Percentiles rank a stretch among this genome's conserved stretches.
Conservation (phyloP, 2,329 filamentous ascomycete species). For the Blumeriella jaapii region DNA sequence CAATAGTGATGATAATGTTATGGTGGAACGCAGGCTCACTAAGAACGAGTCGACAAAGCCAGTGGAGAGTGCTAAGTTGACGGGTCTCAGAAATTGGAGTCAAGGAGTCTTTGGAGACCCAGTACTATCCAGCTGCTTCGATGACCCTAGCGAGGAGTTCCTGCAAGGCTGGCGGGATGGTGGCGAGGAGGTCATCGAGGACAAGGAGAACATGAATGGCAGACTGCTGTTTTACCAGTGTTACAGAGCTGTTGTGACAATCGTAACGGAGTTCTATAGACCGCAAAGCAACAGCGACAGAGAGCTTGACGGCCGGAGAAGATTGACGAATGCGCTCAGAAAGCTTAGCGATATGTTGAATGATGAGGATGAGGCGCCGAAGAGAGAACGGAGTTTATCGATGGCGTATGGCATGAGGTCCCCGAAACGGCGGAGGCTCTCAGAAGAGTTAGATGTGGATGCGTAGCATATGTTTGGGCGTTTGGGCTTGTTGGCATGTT, state of each 20-base stretch:
- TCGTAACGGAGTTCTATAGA: conserved; percentile 45
- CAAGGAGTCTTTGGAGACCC: conserved; percentile 49
- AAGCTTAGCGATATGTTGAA: conserved; percentile 31
- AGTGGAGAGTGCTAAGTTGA: conserved; percentile 26
- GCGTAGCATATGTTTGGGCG: conserved; percentile 12
- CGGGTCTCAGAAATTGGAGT: conserved; percentile 46
- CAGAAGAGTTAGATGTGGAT: conserved; percentile 5
- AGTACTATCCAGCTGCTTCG: conserved; percentile 39
- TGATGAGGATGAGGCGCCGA: conserved; percentile 11
- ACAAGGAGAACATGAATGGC: conserved; percentile 32
- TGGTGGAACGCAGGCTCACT: conserved; percentile 28
- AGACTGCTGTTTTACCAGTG: conserved; percentile 45
- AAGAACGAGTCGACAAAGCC: conserved; percentile 6
- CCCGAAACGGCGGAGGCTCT: conserved; percentile 17
- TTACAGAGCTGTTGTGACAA: conserved; percentile 41
- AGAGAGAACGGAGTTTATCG: conserved; percentile 18
- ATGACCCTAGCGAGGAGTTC: conserved; percentile 34
- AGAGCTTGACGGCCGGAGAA: conserved; percentile 42
- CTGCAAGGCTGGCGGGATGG: conserved; percentile 32
- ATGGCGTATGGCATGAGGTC: neutral
- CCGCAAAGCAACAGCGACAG: conserved; percentile 35
- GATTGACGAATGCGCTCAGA: conserved; percentile 36
- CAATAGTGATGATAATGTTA: conserved; percentile 37
- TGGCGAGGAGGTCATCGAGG: conserved; percentile 31
- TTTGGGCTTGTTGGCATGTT: conserved; percentile 7